Base-by-base conservation (phyloP, 495 filamentous ascomycete species). In the Bacidia rubella region DNA sequence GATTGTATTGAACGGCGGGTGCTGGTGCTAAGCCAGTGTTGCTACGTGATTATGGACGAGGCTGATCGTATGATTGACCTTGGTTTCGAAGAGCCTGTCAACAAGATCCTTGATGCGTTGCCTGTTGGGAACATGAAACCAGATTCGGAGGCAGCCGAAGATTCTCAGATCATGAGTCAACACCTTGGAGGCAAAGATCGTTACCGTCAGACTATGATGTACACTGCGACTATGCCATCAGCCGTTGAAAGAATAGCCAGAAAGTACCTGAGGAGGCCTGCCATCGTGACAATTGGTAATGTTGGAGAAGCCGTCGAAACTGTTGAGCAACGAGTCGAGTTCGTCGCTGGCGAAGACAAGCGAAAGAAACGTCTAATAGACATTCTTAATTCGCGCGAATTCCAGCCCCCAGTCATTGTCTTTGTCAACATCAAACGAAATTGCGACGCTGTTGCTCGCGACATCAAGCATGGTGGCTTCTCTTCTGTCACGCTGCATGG, bases 381-480 rank as follows among this genome's bases (percentile, higher is more conserved):
- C 59, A 90, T 99, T 47, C 82, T 99, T 44, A 75, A 74, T 25
- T 89, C 86, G 0, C 74, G 83, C 59, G 86, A 95, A 55, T 97
- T 95, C 70, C 74, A 77, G 2, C 83, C 93, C 0, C 92, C 92
- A 20, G 90, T 99, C 67, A 97, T 99, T 63, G 92, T 97, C 49
- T 99, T 99, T 63, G 92, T 99, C 76, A 99, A 99, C 67, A 96
- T 97, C 83, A 99, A 97, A 67, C 86, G 90, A 55, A 97, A 97
- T 71, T 95, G 89, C 72, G 92, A 99, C 65, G 87, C 90, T 50
- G 82, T 99, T 26, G 92, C 92, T 1, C 76, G 86, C 53, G 90
- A 97, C 63, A 92, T 99, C 75, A 94, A 94, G 63, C 80, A 88
- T 50, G 87, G 90, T 78, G 93, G 93, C 58, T 90, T 87, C 70